Evolutionary conservation across 495 filamentous ascomycete genomes (phyloP).

Genomic region (Podospora australis): DNA sequence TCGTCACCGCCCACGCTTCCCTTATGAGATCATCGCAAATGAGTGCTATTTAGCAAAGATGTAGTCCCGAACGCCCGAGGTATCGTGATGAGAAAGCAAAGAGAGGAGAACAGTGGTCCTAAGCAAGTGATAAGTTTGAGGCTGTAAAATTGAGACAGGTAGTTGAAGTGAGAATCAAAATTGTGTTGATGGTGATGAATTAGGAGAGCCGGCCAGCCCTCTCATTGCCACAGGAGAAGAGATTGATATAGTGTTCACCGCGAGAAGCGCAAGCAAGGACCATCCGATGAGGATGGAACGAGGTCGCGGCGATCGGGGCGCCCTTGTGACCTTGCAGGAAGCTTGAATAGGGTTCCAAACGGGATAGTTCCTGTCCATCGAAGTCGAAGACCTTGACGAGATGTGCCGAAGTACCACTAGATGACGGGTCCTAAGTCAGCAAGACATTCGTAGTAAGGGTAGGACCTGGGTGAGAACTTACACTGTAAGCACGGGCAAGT

Average conservation of each 20-base stretch:
- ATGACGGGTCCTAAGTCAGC: constrained; percentile 25
- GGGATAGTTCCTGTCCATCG: constrained; percentile 66
- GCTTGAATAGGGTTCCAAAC: constrained; percentile 78
- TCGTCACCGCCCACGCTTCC: no score
- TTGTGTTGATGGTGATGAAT: background rate
- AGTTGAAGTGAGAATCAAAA: no score
- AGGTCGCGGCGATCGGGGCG: constrained; percentile 75
- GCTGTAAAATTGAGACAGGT: no score
- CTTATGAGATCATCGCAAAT: no score
- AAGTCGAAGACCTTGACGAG: constrained; percentile 89
- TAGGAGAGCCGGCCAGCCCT: constrained; percentile 17
- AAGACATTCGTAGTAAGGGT: background rate
- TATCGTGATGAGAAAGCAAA: no score
- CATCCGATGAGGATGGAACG: constrained; percentile 94
- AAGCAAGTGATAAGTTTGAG: no score
- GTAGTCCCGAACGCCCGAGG: no score
- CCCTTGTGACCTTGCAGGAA: constrained; percentile 70
- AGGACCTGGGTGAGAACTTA: constrained; percentile 47
- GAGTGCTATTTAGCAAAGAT: no score
- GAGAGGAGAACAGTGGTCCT: no score
- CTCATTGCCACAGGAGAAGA: constrained; percentile 51
- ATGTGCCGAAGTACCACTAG: constrained; percentile 79
- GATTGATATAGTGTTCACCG: constrained; percentile 65
- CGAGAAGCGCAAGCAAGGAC: constrained; percentile 77
- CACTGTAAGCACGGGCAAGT: constrained; percentile 93